These are phyloP conservation scores for Croton laevigatus DNA, from an alignment of 441 rosid species.

Conservation along the genomic window DNA sequence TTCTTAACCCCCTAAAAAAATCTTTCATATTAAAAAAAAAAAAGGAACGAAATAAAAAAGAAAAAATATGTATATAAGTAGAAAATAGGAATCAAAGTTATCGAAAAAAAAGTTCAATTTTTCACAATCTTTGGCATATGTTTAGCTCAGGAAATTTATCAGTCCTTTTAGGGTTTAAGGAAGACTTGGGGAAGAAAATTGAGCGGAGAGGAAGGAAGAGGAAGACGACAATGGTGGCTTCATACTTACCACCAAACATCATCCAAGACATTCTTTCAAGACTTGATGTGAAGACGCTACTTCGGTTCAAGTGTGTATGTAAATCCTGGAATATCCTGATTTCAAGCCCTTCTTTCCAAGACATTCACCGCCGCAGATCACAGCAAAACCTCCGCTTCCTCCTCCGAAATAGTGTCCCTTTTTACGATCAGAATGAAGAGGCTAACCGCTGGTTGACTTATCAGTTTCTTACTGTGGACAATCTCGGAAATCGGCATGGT, in stretches of 20 bases:
- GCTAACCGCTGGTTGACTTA: not conserved
- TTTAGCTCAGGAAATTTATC: too few relatives aligned
- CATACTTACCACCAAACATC: not conserved
- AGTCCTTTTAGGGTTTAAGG: too few relatives aligned
- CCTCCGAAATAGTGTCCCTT: not conserved
- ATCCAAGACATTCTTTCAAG: constrained; percentile 8
- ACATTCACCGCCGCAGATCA: not conserved
- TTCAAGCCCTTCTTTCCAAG: constrained; percentile 9
- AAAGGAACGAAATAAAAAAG: too few relatives aligned
- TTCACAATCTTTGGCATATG: too few relatives aligned
- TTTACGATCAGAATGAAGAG: not conserved
- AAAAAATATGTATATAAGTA: too few relatives aligned
- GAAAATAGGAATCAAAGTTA: too few relatives aligned
- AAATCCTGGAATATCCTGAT: constrained; percentile 3
- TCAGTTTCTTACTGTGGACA: not conserved
- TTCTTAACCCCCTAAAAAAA: too few relatives aligned
- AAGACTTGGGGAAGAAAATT: not conserved
- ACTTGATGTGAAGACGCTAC: not conserved
- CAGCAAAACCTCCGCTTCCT: constrained; percentile 1
- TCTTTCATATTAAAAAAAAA: too few relatives aligned
- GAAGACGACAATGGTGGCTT: not conserved
- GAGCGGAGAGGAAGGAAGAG: too few relatives aligned
- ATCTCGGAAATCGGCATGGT: not conserved
- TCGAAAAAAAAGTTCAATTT: too few relatives aligned
- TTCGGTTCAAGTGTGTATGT: constrained; percentile 14